phyloP scores from a whole-genome alignment of 257 asterid species.

The Penstemon newberryi region DNA sequence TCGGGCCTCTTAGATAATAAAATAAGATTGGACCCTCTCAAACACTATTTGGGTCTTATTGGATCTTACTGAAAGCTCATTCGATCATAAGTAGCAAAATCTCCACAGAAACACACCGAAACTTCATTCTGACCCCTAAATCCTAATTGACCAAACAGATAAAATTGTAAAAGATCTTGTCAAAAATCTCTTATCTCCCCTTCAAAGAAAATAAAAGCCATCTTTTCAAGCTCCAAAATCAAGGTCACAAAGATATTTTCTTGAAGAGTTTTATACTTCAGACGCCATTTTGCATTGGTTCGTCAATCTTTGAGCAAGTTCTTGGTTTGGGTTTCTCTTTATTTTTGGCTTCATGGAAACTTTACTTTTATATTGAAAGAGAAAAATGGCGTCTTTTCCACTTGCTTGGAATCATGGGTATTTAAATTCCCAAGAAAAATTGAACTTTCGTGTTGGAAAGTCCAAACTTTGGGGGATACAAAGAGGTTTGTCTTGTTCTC shows the following conservation, averaged over 20 bases:
- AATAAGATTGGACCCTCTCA: too few species aligned
- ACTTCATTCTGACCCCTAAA: neutral
- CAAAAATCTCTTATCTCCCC: slow-evolving; percentile 29
- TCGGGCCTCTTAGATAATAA: too few species aligned
- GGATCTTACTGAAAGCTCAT: too few species aligned
- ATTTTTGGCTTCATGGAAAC: slow-evolving; percentile 26
- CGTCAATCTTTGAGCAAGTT: slow-evolving; percentile 13
- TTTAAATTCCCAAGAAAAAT: slow-evolving; percentile 42
- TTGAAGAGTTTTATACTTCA: slow-evolving; percentile 25
- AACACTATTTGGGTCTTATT: too few species aligned
- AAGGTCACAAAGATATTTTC: slow-evolving; percentile 18
- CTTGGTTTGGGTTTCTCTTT: slow-evolving; percentile 32
- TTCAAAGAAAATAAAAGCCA: slow-evolving; percentile 8
- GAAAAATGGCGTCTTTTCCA: slow-evolving; percentile 68
- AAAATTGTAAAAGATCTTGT: neutral
- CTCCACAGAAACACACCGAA: slow-evolving; percentile 5
- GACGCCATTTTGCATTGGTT: slow-evolving; percentile 5
- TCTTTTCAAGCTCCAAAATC: slow-evolving; percentile 24
- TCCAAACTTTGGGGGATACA: slow-evolving; percentile 30
- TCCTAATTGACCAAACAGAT: neutral
- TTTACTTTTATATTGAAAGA: too few species aligned
- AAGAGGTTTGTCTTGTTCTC: slow-evolving; percentile 33
- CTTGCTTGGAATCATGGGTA: slow-evolving; percentile 55
- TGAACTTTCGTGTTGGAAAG: slow-evolving; percentile 41
- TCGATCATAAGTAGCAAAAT: neutral